Evolutionary conservation across 257 asterid species (phyloP).

Genomic region (Solanum virginianum): DNA sequence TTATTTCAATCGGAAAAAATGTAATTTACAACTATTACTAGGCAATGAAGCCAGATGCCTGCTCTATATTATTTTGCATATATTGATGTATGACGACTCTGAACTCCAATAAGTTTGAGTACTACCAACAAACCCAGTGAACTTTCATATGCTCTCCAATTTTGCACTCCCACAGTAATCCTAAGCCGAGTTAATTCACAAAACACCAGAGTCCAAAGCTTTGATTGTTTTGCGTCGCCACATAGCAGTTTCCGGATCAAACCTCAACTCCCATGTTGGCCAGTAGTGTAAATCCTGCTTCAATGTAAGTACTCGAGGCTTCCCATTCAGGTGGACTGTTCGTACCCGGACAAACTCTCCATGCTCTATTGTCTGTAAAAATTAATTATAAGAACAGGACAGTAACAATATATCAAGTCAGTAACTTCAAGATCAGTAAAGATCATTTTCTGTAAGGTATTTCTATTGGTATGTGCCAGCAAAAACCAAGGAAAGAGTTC

Average conservation of each 20-base stretch:
- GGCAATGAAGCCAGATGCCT: background rate
- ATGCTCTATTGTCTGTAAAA: constrained; percentile 59
- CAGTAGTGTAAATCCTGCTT: constrained; percentile 98
- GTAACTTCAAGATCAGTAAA: background rate
- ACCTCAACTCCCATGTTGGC: constrained; percentile 95
- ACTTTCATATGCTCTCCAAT: background rate
- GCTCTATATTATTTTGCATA: background rate
- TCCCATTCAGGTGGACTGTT: constrained; percentile 83
- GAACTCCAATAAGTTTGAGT: background rate
- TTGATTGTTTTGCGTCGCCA: constrained; percentile 78
- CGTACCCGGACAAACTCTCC: constrained; percentile 86
- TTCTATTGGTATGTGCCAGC: background rate
- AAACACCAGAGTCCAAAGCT: constrained; percentile 19
- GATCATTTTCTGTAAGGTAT: background rate
- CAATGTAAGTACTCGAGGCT: constrained; percentile 80
- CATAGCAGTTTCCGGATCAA: constrained; percentile 67
- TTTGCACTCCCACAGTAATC: background rate
- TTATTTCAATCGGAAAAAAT: background rate
- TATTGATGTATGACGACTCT: background rate
- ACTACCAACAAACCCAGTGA: background rate
- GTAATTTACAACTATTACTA: background rate
- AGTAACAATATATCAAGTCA: background rate
- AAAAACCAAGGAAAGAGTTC: background rate
- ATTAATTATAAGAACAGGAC: background rate
- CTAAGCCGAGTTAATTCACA: background rate